Evolutionary conservation across 2,329 filamentous ascomycete genomes (phyloP).

Genomic region (Exophiala sp.): DNA sequence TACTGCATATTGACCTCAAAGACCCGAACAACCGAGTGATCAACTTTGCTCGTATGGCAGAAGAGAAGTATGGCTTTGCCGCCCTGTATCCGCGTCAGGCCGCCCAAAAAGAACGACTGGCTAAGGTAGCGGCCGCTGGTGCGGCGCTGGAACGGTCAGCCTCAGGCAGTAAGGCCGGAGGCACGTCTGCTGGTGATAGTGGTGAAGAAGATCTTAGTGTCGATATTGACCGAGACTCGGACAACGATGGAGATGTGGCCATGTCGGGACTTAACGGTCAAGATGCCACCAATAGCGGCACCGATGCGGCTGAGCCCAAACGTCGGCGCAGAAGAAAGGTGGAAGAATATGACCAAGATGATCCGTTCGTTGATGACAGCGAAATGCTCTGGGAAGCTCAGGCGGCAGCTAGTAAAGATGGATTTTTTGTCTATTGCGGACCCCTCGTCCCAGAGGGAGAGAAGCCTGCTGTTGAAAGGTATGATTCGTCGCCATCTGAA

Average conservation of each 20-base stretch:
- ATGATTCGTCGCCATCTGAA: slow-evolving; percentile 30
- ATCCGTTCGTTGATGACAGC: slow-evolving; percentile 79
- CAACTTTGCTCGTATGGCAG: slow-evolving; percentile 91
- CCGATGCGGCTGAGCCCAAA: slow-evolving; percentile 59
- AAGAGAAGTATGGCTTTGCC: slow-evolving; percentile 91
- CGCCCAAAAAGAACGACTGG: slow-evolving; percentile 80
- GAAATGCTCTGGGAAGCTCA: slow-evolving; percentile 95
- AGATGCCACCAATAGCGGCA: slow-evolving; percentile 58
- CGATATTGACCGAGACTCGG: slow-evolving; percentile 73
- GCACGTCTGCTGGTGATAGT: slow-evolving; percentile 57
- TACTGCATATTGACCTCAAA: slow-evolving; percentile 75
- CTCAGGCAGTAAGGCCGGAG: slow-evolving; percentile 50
- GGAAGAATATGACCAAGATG: slow-evolving; percentile 65
- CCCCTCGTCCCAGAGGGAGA: slow-evolving; percentile 84
- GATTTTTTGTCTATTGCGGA: slow-evolving; percentile 97
- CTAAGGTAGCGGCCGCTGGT: slow-evolving; percentile 83
- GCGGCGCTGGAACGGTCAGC: slow-evolving; percentile 68
- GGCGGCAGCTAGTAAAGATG: slow-evolving; percentile 88
- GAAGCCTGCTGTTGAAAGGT: slow-evolving; percentile 65
- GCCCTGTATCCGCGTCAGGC: slow-evolving; percentile 88
- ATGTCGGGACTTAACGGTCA: slow-evolving; percentile 43
- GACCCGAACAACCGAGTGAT: slow-evolving; percentile 85
- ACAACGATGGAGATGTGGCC: slow-evolving; percentile 47
- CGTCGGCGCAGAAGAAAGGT: slow-evolving; percentile 75
- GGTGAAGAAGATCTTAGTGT: slow-evolving; percentile 77